These are phyloP conservation scores for Reutealis trisperma DNA, from an alignment of 345 rosid species.

Conservation along the genomic window DNA sequence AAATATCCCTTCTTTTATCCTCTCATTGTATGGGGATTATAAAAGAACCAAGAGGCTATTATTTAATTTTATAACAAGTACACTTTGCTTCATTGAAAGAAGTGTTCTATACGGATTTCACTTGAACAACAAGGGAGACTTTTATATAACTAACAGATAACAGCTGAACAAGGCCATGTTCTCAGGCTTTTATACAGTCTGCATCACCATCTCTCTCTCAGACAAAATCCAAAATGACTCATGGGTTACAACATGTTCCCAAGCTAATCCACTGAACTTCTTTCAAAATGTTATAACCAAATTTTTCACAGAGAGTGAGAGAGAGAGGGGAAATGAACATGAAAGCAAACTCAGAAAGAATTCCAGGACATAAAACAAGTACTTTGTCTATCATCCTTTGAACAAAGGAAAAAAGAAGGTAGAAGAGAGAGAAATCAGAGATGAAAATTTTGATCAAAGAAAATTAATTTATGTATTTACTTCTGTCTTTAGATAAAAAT, in stretches of 20 bases:
- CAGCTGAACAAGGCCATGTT: not conserved
- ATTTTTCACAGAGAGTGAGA: no score
- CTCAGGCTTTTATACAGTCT: not conserved
- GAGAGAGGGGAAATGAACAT: no score
- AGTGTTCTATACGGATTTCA: conserved; percentile 7
- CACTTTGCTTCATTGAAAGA: conserved; percentile 15
- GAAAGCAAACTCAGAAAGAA: not conserved
- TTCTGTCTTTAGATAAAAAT: not conserved
- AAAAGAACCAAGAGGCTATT: not conserved
- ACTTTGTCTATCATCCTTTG: no score
- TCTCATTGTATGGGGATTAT: not conserved
- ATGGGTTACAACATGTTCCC: conserved; percentile 8
- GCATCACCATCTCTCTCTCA: not conserved
- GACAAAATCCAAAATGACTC: not conserved
- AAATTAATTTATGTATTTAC: not conserved
- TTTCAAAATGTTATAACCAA: not conserved
- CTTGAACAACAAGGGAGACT: conserved; percentile 4
- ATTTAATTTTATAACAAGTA: not conserved
- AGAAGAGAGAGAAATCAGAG: not conserved
- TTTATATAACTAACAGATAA: conserved; percentile 6
- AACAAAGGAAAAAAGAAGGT: not conserved
- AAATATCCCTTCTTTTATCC: not conserved
- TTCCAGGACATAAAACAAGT: no score
- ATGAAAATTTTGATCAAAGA: not conserved
- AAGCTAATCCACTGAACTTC: not conserved